Conservation (phyloP, 148 eudicot genomes). For the Vaccinium macrocarpon region DNA sequence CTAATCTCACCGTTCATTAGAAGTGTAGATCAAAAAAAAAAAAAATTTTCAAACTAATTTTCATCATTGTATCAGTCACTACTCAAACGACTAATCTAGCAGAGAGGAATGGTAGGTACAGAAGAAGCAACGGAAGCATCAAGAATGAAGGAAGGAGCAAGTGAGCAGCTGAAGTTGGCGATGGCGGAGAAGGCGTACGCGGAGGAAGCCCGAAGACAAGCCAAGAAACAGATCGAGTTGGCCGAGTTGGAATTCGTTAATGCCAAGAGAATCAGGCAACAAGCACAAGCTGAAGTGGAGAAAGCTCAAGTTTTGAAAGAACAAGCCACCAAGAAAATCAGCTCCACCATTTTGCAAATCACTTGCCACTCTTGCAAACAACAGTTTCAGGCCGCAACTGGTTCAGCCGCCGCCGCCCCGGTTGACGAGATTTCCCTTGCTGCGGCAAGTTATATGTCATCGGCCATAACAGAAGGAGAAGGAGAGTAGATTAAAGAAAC, state of each 20-base stretch:
- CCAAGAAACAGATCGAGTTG: constrained; percentile 28
- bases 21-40: no score
- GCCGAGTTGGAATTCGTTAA: constrained; percentile 36
- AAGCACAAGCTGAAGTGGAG: constrained; percentile 31
- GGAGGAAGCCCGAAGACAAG: constrained; percentile 31
- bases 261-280: constrained; percentile 33
- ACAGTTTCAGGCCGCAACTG: constrained; percentile 23
- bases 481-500: background rate
- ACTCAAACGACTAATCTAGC: background rate
- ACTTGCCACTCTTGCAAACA: constrained; percentile 37
- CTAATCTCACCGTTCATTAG: no score
- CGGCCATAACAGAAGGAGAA: constrained; percentile 26
- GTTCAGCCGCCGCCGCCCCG: background rate
- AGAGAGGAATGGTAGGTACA: background rate
- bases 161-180: constrained; percentile 55
- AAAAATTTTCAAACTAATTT: background rate
- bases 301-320: constrained; percentile 33
- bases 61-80: background rate
- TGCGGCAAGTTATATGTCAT: constrained; percentile 24
- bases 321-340: constrained; percentile 27
- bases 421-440: constrained; percentile 23
- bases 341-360: constrained; percentile 26
- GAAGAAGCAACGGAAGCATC: constrained; percentile 7
- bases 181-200: constrained; percentile 34
- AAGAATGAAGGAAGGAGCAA: constrained; percentile 40